phyloP scores from a whole-genome alignment of 164 flowering plant species.

The Aristolochia californica region DNA sequence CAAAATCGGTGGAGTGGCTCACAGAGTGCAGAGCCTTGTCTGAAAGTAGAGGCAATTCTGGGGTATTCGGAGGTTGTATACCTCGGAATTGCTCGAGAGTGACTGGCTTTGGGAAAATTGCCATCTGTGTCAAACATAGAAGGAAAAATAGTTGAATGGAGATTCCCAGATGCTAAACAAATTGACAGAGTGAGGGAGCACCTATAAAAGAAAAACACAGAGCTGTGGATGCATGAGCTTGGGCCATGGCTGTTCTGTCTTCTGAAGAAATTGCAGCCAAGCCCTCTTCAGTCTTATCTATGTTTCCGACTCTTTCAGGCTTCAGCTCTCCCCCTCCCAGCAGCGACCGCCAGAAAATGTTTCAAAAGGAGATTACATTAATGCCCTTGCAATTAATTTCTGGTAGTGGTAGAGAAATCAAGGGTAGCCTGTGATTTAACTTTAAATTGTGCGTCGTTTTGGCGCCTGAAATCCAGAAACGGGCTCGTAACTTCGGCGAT shows the following conservation, averaged over 20 bases:
- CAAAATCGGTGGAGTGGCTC: slow-evolving; percentile 6
- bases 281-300: too few species aligned
- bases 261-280: too few species aligned
- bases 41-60: slow-evolving; percentile 22
- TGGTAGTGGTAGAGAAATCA: too few species aligned
- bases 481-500: too few species aligned
- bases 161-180: background rate
- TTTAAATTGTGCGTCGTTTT: too few species aligned
- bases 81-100: background rate
- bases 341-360: too few species aligned
- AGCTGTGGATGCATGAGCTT: background rate
- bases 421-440: too few species aligned
- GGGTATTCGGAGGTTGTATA: slow-evolving; percentile 15
- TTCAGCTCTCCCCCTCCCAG: too few species aligned
- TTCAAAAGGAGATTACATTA: too few species aligned
- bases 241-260: background rate
- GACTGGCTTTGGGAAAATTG: background rate
- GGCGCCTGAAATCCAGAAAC: too few species aligned
- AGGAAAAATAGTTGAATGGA: background rate
- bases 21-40: slow-evolving; percentile 47
- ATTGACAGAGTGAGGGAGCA: background rate
- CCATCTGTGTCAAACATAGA: background rate
- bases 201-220: background rate
- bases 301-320: too few species aligned
- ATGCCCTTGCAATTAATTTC: too few species aligned